Evolutionary conservation across 352 stramenopile species (phyloP).

Genomic region (Phytophthora hibernalis): DNA sequence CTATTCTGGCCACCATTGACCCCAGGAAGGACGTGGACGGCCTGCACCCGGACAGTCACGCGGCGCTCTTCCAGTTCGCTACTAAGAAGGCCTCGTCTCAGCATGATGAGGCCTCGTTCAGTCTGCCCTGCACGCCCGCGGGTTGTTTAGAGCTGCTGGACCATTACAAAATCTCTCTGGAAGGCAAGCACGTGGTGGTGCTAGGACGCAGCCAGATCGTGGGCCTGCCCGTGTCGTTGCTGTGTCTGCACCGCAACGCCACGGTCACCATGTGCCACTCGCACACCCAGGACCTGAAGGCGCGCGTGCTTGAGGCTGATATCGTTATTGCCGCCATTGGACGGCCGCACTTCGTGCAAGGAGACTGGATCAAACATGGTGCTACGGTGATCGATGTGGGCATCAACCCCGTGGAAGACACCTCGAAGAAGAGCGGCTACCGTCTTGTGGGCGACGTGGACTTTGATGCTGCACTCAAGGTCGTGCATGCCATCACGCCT

Average conservation of each 20-base stretch:
- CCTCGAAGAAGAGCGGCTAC: slow-evolving; percentile 84
- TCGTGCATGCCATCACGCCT: slow-evolving; percentile 96
- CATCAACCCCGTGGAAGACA: slow-evolving; percentile 97
- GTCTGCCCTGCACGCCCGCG: slow-evolving; percentile 96
- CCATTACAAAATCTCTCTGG: slow-evolving; percentile 84
- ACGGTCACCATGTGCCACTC: slow-evolving; percentile 99
- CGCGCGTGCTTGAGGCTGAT: slow-evolving; percentile 89
- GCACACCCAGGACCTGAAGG: slow-evolving; percentile 88
- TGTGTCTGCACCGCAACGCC: slow-evolving; percentile 96
- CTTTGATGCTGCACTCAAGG: slow-evolving; percentile 84
- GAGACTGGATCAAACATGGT: slow-evolving; percentile 97
- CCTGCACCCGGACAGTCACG: slow-evolving; percentile 97
- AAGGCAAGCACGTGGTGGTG: slow-evolving; percentile 97
- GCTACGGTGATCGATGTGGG: slow-evolving; percentile 99
- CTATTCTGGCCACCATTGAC: slow-evolving; percentile 92
- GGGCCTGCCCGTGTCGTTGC: slow-evolving; percentile 95
- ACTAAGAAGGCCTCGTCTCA: slow-evolving; percentile 44
- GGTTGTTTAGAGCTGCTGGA: slow-evolving; percentile 97
- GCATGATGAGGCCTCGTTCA: slow-evolving; percentile 73
- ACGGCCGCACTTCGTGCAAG: slow-evolving; percentile 92
- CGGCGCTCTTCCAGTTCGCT: slow-evolving; percentile 86
- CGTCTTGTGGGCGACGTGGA: slow-evolving; percentile 98
- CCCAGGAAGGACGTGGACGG: slow-evolving; percentile 98
- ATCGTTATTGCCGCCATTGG: slow-evolving; percentile 98
- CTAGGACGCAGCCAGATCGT: slow-evolving; percentile 98